A percentile compares a stretch with the other conserved stretches of the same genome.
These are phyloP conservation scores for Penicillium sp. DNA, from an alignment of 2,329 filamentous ascomycete species.

Conservation along the genomic window DNA sequence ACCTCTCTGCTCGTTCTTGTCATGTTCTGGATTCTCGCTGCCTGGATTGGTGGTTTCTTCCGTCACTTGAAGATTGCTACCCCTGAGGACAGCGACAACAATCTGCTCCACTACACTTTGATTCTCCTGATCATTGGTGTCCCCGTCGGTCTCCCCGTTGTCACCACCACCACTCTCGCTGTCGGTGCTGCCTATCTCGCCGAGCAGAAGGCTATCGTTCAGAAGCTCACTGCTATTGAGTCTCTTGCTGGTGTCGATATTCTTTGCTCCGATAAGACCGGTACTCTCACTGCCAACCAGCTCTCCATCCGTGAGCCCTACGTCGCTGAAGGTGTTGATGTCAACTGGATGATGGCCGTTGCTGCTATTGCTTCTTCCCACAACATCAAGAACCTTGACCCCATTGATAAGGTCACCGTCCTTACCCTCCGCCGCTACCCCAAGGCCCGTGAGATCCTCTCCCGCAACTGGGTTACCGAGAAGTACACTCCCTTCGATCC, in stretches of 20 bases:
- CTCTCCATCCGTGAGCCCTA: conserved; percentile 74
- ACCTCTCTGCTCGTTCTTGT: conserved; percentile 71
- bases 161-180: conserved; percentile 74
- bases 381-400: conserved; percentile 75
- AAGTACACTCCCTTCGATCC: conserved; percentile 73
- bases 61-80: conserved; percentile 61
- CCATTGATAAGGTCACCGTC: conserved; percentile 77
- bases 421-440: conserved; percentile 73
- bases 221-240: conserved; percentile 77
- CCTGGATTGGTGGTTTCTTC: conserved; percentile 79
- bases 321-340: conserved; percentile 72
- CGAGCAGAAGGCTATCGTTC: conserved; percentile 74
- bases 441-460: conserved; percentile 72
- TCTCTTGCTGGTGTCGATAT: conserved; percentile 73
- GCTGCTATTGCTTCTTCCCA: conserved; percentile 74
- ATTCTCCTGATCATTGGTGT: conserved; percentile 76
- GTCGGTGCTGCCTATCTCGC: conserved; percentile 76
- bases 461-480: conserved; percentile 72
- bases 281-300: conserved; percentile 63
- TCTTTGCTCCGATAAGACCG: conserved; percentile 79
- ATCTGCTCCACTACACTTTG: conserved; percentile 66
- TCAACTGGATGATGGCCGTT: conserved; percentile 83
- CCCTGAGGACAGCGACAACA: conserved; percentile 55
- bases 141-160: conserved; percentile 75
- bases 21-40: conserved; percentile 72